Evolutionary conservation across 257 asterid species (phyloP), one percentile per base, ranked within the genome.

Genomic region (Osmanthus fragrans): DNA sequence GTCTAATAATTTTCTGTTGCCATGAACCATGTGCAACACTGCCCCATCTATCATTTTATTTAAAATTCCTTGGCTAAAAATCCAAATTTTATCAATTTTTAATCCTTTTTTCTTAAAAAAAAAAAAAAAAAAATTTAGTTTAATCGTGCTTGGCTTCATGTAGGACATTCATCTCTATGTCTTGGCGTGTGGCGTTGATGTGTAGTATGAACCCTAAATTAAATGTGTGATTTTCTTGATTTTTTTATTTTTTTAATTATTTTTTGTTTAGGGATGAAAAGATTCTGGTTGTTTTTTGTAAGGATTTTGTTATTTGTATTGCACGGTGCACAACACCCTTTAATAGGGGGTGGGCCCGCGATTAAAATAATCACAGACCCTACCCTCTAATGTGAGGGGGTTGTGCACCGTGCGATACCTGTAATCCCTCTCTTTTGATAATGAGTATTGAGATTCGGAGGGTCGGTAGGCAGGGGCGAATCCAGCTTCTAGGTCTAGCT

Each of bases 1-100:
- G 45, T 9, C 7, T 54, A 74, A 42, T 4, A 45, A 18, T 84
- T 76, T 47, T 79, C 80, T 79, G 80, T 84, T 74, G 76, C 69
- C 90, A 86, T 21, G 42, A 85, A 77, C 94, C 97, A 87, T 87
- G 88, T 87, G 88, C 84, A 82, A 3, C 37, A 37, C 82, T 73
- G 76, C 36, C 83, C 84, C 80, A 77, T 81, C 76, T 47, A 77
- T 74, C 79, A 19, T 34, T 77, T 80, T 82, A 76, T 84, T 73
- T 80, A 34, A 58, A 75, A 25, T 80, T 79, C 80, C 37, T 70
- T 42, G 21, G 81, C 88, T 82, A 25, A 78, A 40, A 70, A 66
- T 29, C 82, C 84, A 86, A 81, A 23, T 1, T 23, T 21, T 60
- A 60, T 25, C 15, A 63, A 25, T 25, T 63, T 63, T 63, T 69